Base-by-base conservation (phyloP, 306 rosid species). In the Mucuna pruriens region DNA sequence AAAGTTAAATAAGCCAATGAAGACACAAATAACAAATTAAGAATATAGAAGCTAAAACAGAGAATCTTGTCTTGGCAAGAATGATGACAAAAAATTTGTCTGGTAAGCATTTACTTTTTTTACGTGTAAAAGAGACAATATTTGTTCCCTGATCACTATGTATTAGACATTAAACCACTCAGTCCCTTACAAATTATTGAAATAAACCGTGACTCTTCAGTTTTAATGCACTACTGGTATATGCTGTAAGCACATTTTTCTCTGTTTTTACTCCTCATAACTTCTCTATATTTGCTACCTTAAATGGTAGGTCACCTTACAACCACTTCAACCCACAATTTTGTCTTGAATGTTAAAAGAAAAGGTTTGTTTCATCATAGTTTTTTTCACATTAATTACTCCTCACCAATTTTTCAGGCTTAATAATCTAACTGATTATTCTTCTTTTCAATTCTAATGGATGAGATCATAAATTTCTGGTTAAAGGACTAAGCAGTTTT, bases 321-420 rank as follows among this genome's bases (percentile, higher is more conserved):
- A 62, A 62, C 69, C 42, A 13, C 42, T 16, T 61, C 10, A 6
- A 62, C 9, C 22, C 39, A 29, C 22, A 29, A 26, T 13, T 61
- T 61, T 61, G 1, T 61, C 42, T 61, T 15, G 38, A 61, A 29
- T 31, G 13, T 1, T 60, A 5, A 60, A 25, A 29, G 2, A n/a
- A n/a, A n/a, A 52, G 8, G 26, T 11, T 5, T 11, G n/a, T 1
- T 22, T 20, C 12, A 12, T 1, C 20, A 3, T 36, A 40, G 46
- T 40, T 3, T 52, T 19, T 19, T 54, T 5, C 15, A 54, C 3
- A 20, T 31, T 72, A 72, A 17, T 65, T 64, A 71, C 73, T 76
- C 70, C 54, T 15, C 3, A 17, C 74, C 51, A 81, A 82, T 65
- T 71, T 85, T 87, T 85, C 75, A 85, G 58, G 66, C 55, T 71